Evolutionary conservation across 2,329 filamentous ascomycete genomes (phyloP), one percentile per base, ranked within the genome.

Genomic region (Stagonosporopsis tanaceti): DNA sequence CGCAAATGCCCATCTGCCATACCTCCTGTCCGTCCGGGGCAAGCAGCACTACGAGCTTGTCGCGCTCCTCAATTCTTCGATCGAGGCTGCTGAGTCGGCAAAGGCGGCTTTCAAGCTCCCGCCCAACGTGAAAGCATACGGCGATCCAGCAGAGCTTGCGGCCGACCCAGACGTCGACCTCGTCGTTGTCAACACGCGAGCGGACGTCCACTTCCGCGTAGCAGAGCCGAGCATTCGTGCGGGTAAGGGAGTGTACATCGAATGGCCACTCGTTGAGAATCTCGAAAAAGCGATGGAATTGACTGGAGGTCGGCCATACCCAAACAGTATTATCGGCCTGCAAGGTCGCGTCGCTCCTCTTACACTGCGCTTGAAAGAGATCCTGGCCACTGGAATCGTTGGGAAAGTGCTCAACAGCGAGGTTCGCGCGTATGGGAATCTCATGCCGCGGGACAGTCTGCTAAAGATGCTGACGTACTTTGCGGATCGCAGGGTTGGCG

Each of bases 1-100:
- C 2, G 77, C 75, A 30, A 63, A 67, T 25, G 84, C 82, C 2
- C 87, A 89, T 64, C 79, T 89, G 0, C 85, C 87, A 0, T 88
- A 87, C 67, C 81, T 89, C 2, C 83, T 83, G 0, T 70, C 79
- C 0, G 79, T 46, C 4, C 57, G 35, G 14, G 71, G 69, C 12
- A 67, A 65, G 2, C 37, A 64, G 3, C 70, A 78, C 4, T 82
- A 81, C 59, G 62, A 78, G 37, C 76, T 84, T 57, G 74, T 78
- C 22, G 81, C 80, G 20, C 70, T 84, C 0, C 76, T 78, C 57
- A 84, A 83, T 65, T 79, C 78, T 1, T 76, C 67, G 28, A 62
- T 76, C 12, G 68, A 76, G n/a, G 76, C 77, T 2, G 79, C 80
- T 0, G 59, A 72, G 56, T 67, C 63, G 15, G 78, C 81, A 7